Evolutionary conservation across 148 eudicot species (phyloP).

Genomic region (Spergularia marina): DNA sequence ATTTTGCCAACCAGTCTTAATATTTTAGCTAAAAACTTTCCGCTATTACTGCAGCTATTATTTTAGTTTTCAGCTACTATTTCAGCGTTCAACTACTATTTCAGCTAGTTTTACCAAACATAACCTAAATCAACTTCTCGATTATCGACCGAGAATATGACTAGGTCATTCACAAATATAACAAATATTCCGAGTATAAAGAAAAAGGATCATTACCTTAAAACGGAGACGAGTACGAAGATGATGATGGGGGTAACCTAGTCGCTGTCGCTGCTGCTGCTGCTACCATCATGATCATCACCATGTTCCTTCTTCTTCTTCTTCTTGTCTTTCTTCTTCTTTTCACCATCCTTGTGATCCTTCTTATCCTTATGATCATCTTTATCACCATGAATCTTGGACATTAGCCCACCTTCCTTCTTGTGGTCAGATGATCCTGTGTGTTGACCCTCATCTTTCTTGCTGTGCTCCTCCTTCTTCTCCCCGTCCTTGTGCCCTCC

Average conservation of each 20-base stretch:
- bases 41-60: no score
- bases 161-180: no score
- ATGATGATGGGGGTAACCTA: not conserved
- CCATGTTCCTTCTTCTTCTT: constrained; percentile 16
- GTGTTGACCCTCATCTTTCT: constrained; percentile 15
- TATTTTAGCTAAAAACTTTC: no score
- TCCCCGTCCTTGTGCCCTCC: constrained; percentile 15
- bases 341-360: constrained; percentile 2
- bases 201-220: no score
- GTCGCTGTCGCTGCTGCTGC: constrained; percentile 17
- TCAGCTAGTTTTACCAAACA: no score
- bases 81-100: no score
- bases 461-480: constrained; percentile 8
- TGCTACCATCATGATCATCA: constrained; percentile 4
- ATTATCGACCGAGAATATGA: no score
- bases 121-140: no score
- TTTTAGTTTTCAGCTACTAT: no score
- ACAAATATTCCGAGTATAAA: no score
- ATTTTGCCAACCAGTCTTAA: no score
- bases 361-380: not conserved
- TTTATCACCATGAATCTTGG: constrained; percentile 3
- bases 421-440: not conserved
- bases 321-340: constrained; percentile 4
- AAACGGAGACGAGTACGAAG: not conserved
- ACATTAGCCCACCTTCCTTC: constrained; percentile 10